Percentiles rank a stretch among this genome's conserved stretches.
These are phyloP conservation scores for Colletotrichum spaethianum DNA, from an alignment of 2,329 filamentous ascomycete genomes.

Conservation along the genomic window DNA sequence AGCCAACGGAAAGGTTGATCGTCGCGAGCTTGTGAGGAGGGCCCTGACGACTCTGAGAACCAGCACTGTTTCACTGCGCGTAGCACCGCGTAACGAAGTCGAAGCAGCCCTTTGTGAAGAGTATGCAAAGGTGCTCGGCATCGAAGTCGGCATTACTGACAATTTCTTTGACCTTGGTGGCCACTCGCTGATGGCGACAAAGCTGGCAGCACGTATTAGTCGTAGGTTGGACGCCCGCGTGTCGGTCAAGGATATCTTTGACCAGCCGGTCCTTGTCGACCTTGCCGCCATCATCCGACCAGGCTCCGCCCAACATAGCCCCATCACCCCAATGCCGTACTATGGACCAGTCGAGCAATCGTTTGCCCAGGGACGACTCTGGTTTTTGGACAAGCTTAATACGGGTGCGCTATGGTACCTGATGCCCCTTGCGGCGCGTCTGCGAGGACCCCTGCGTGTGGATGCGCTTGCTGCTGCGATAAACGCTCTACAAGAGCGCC, in stretches of 20 bases:
- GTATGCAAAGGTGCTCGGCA: slow-evolving; percentile 24
- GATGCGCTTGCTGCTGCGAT: not conserved
- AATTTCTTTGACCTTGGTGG: slow-evolving; percentile 42
- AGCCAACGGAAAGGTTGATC: slow-evolving; percentile 46
- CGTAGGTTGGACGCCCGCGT: slow-evolving; percentile 19
- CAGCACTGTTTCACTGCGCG: not conserved
- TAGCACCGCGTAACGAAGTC: slow-evolving; percentile 38
- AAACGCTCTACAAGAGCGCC: not conserved
- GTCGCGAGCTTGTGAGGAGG: slow-evolving; percentile 9
- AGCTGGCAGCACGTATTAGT: slow-evolving; percentile 6
- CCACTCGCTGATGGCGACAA: slow-evolving; percentile 38
- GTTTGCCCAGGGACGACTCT: slow-evolving; percentile 9
- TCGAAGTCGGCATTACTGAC: slow-evolving; percentile 31
- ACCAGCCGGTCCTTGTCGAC: slow-evolving; percentile 20
- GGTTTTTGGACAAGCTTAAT: slow-evolving; percentile 14
- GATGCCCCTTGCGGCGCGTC: slow-evolving; percentile 4
- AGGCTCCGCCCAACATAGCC: not conserved
- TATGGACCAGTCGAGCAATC: slow-evolving; percentile 14
- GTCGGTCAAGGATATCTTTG: slow-evolving; percentile 40
- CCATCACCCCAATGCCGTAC: not conserved
- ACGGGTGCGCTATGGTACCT: not conserved
- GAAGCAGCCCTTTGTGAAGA: slow-evolving; percentile 41
- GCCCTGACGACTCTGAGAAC: not conserved
- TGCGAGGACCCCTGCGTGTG: not conserved
- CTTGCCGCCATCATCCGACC: not conserved